These are phyloP conservation scores for Crucibulum laeve DNA, from an alignment of 768 basidiomycete genomes.

Conservation along the genomic window DNA sequence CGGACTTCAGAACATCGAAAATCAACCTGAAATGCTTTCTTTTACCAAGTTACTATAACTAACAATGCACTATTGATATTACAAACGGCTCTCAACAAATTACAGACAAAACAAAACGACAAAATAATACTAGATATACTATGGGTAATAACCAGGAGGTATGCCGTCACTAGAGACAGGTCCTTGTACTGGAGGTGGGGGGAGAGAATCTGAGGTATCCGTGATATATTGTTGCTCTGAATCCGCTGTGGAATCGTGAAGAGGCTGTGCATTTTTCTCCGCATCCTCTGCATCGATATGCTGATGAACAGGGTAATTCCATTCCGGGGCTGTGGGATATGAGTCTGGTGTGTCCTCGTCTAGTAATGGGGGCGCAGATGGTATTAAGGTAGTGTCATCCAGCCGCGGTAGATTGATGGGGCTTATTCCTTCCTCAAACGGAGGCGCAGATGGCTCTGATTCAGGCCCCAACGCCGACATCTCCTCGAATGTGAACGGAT, in stretches of 20 bases:
- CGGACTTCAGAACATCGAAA: too few species aligned
- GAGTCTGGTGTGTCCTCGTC: constrained; percentile 19
- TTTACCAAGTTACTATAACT: too few species aligned
- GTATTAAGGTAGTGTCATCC: constrained; percentile 22
- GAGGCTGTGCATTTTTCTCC: background rate
- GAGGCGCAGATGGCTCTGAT: constrained; percentile 37
- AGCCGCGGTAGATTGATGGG: constrained; percentile 19
- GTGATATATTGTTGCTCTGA: too few species aligned
- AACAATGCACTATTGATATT: too few species aligned
- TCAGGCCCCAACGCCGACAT: constrained; percentile 27
- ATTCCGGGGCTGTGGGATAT: constrained; percentile 17
- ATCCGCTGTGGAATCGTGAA: too few species aligned
- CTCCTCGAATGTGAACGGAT: constrained; percentile 37
- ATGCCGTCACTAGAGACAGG: constrained; percentile 10
- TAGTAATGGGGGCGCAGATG: constrained; percentile 45
- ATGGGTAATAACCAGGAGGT: constrained; percentile 16
- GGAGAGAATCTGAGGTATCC: too few species aligned
- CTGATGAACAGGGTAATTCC: constrained; percentile 5
- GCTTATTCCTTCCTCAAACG: constrained; percentile 38
- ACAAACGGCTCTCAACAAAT: background rate
- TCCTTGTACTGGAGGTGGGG: constrained; percentile 3
- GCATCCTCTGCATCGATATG: constrained; percentile 6
- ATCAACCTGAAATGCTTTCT: too few species aligned
- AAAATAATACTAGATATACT: background rate
- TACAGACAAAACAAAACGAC: background rate